Evolutionary conservation across 129 eudicot species (phyloP).

Genomic region (Tanacetum coccineum): DNA sequence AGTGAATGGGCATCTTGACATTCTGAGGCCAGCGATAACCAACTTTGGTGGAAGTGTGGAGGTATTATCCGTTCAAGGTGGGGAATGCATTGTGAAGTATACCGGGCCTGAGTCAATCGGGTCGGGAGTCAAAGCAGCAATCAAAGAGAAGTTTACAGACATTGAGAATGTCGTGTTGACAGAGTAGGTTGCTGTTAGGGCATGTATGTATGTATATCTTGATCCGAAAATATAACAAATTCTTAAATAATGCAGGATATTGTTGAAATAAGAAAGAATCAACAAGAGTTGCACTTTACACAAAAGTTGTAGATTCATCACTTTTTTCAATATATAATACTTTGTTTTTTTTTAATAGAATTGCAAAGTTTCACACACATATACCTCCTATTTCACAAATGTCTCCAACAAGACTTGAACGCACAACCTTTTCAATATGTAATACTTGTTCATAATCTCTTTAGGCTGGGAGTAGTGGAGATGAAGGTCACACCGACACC

Average conservation of each 20-base stretch:
- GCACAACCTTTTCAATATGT: too few relatives aligned
- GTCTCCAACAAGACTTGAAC: too few relatives aligned
- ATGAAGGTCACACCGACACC: too few relatives aligned
- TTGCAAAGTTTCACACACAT: too few relatives aligned
- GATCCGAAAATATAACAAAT: slow-evolving; percentile 3
- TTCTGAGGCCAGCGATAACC: slow-evolving; percentile 83
- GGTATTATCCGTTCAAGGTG: slow-evolving; percentile 58
- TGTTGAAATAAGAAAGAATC: too few relatives aligned
- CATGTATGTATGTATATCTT: background rate
- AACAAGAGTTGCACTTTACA: too few relatives aligned
- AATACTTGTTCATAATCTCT: too few relatives aligned
- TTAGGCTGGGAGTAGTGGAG: too few relatives aligned
- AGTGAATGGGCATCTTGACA: slow-evolving; percentile 74
- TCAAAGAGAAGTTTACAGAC: slow-evolving; percentile 91
- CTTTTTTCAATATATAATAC: too few relatives aligned
- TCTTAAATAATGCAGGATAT: background rate
- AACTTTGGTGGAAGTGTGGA: slow-evolving; percentile 91
- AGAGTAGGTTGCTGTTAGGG: slow-evolving; percentile 19
- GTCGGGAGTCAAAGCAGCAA: slow-evolving; percentile 88
- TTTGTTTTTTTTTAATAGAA: too few relatives aligned
- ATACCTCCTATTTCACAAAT: too few relatives aligned
- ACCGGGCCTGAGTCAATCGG: slow-evolving; percentile 84
- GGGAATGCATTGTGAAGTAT: slow-evolving; percentile 72
- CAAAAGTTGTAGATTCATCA: too few relatives aligned
- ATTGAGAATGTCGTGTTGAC: slow-evolving; percentile 68